These are phyloP conservation scores for Ophiostoma ulmi DNA, from an alignment of 2,329 filamentous ascomycete species.

Conservation along the genomic window DNA sequence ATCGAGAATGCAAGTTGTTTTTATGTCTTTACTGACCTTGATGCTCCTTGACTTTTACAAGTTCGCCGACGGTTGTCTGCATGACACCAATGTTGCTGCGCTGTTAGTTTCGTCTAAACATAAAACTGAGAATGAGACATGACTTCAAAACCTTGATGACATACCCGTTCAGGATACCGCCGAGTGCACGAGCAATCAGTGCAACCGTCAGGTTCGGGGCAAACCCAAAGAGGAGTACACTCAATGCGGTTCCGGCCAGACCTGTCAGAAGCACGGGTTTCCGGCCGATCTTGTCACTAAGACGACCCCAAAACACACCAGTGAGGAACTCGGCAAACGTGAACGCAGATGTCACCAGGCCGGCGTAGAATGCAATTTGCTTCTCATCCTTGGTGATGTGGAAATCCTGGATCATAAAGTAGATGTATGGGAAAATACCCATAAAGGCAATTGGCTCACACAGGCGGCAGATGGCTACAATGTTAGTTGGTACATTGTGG, in stretches of 20 bases:
- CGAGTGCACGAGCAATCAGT: conserved; percentile 79
- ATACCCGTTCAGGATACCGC: conserved; percentile 87
- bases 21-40: conserved; percentile 58
- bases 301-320: conserved; percentile 83
- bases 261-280: conserved; percentile 89
- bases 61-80: conserved; percentile 89
- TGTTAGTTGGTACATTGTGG: conserved; percentile 10
- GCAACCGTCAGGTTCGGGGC: conserved; percentile 75
- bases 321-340: conserved; percentile 93
- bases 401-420: conserved; percentile 95
- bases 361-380: conserved; percentile 85
- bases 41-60: conserved; percentile 88
- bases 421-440: conserved; percentile 98
- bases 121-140: neutral
- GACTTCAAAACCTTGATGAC: conserved; percentile 31
- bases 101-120: conserved; percentile 24
- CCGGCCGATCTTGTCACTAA: conserved; percentile 86
- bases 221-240: conserved; percentile 90
- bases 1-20: too few species aligned
- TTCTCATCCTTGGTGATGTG: conserved; percentile 71
- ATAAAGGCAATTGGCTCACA: conserved; percentile 99
- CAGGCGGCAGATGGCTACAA: conserved; percentile 79
- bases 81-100: conserved; percentile 84
- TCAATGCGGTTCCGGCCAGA: conserved; percentile 84
- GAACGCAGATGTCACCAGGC: conserved; percentile 94